phyloP scores from a whole-genome alignment of 2,329 filamentous ascomycete genomes.

The Sordariomycetes sp. region DNA sequence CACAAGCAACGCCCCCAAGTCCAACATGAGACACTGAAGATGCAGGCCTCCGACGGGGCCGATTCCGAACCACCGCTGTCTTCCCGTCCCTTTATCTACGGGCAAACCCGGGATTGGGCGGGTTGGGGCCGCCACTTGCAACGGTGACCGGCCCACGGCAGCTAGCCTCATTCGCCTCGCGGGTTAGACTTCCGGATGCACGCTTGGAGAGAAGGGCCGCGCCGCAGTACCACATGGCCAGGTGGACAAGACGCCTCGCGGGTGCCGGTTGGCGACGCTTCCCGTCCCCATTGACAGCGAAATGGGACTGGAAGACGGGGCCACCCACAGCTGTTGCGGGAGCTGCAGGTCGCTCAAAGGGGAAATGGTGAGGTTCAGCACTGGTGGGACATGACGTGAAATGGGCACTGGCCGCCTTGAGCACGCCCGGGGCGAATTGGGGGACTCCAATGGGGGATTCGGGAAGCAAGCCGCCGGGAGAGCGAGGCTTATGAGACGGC shows the following conservation, averaged over 20 bases:
- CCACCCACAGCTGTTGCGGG: neutral
- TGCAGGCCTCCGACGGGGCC: neutral
- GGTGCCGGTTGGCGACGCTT: neutral
- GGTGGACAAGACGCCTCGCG: neutral
- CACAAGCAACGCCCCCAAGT: neutral
- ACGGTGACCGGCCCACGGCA: no score
- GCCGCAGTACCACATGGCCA: slow-evolving; percentile 2
- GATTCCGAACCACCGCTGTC: neutral
- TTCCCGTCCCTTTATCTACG: neutral
- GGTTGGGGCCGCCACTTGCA: neutral
- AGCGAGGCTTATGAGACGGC: neutral
- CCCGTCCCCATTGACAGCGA: neutral
- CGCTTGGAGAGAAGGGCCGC: neutral
- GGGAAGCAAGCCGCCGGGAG: neutral
- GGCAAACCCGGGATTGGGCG: neutral
- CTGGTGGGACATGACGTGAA: neutral
- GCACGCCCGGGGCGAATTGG: neutral
- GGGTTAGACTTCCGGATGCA: neutral
- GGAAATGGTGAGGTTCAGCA: neutral
- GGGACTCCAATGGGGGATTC: neutral
- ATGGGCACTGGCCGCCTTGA: neutral
- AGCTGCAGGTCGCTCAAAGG: slow-evolving; percentile 1
- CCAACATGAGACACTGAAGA: neutral
- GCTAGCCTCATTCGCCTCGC: neutral
- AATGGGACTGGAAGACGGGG: neutral